Evolutionary conservation across 2,329 filamentous ascomycete genomes (phyloP), one percentile per base, ranked within the genome.

Genomic region (Hypoxylon sp.): DNA sequence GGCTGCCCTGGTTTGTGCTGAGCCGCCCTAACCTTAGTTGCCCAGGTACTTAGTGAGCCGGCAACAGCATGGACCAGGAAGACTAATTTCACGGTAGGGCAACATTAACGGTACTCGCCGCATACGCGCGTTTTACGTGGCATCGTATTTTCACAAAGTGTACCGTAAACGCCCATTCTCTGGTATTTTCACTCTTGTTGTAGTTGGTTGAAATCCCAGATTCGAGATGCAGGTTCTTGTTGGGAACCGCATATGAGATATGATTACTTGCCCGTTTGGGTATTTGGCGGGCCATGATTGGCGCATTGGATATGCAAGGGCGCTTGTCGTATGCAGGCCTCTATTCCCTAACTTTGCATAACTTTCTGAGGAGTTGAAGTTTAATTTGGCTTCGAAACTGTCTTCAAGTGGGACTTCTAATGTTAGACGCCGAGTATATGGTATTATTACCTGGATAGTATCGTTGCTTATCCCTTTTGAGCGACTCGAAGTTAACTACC

Each of bases 181-280:
- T 28, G 6, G 14, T 7, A 41, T 60, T 21, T 45, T 25, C n/a
- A 32, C 25, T 38, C 34, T 30, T n/a, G 14, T n/a, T 36, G 28
- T 34, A 51, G 50, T 38, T 50, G 14, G 19, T 51, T 19, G 28
- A 23, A 32, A 50, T 55, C 50, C 53, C 21, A 17, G 45, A n/a
- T 55, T 60, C 45, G 32, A 43, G 28, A 61, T 30, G 38, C 14
- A 28, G 46, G n/a, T 43, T 52, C 38, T 34, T 36, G 28, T 21
- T 41, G 30, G 23, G 32, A 58, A 49, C 41, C 32, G 14, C 30
- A 48, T 21, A 50, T 46, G 48, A 41, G 38, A 67, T 56, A 59
- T 43, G 56, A 43, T 30, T 36, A 70, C 67, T 70, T 70, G 53
- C 67, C 67, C 32, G 55, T 70, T 70, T 60, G 21, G 67, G 67